A percentile compares a stretch with the other conserved stretches of the same genome.
Evolutionary conservation across 306 rosid species (phyloP).

Genomic region (Aeschynomene evenia): DNA sequence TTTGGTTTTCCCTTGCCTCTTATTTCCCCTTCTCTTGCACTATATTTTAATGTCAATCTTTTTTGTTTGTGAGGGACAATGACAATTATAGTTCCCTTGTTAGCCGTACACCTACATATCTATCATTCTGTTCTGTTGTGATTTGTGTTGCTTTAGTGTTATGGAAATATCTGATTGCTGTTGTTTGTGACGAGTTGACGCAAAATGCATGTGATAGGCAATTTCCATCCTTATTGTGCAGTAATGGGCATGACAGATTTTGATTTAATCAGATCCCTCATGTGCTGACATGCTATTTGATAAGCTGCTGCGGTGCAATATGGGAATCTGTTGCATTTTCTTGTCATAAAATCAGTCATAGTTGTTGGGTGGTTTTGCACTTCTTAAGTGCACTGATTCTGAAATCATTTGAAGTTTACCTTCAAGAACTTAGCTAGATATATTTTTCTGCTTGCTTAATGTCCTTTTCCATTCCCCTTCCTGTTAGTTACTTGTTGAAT

Average conservation of each 20-base stretch:
- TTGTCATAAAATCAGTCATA: not conserved
- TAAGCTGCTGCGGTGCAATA: not conserved
- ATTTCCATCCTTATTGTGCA: not conserved
- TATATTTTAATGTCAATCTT: not conserved
- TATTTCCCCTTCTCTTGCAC: not conserved
- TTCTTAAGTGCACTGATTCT: not conserved
- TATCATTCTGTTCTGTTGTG: not conserved
- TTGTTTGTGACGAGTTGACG: not conserved
- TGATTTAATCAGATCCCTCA: not conserved
- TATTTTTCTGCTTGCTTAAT: not conserved
- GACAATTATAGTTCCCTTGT: not conserved
- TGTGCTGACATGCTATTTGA: not conserved
- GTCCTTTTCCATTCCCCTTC: not conserved
- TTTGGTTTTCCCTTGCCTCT: not conserved
- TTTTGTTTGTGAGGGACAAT: not conserved
- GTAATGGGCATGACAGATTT: not conserved
- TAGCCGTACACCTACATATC: not conserved
- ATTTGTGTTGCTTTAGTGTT: constrained; percentile 1
- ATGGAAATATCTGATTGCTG: constrained; percentile 5
- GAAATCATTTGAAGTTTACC: not conserved
- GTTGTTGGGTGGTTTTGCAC: not conserved
- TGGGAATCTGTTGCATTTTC: constrained; percentile 6
- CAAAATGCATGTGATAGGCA: too few species aligned
- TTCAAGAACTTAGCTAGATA: not conserved
- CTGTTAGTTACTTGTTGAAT: constrained; percentile 20